These are phyloP conservation scores for Pseudocercospora fuligena DNA, from an alignment of 2,329 filamentous ascomycete species.

Conservation along the genomic window DNA sequence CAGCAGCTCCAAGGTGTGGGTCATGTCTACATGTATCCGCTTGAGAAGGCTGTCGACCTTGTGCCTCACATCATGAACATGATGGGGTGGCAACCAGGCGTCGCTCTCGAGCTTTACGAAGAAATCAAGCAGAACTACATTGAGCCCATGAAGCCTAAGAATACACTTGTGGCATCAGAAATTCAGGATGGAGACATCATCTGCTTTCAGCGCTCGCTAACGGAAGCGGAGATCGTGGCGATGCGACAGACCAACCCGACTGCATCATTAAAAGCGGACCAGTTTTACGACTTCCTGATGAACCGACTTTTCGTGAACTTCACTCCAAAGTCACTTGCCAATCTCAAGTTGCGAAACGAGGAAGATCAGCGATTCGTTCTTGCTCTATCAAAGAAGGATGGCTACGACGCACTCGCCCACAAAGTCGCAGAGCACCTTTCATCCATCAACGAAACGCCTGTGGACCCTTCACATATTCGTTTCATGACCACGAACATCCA, in stretches of 20 bases:
- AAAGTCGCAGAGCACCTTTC: slow-evolving; percentile 78
- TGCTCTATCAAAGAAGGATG: slow-evolving; percentile 83
- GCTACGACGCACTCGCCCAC: slow-evolving; percentile 82
- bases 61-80: slow-evolving; percentile 75
- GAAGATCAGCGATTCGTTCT: slow-evolving; percentile 73
- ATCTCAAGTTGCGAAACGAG: slow-evolving; percentile 37
- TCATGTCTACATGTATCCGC: slow-evolving; percentile 84
- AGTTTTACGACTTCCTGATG: slow-evolving; percentile 89
- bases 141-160: slow-evolving; percentile 83
- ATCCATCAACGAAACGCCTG: slow-evolving; percentile 44
- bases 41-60: slow-evolving; percentile 86
- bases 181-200: slow-evolving; percentile 97
- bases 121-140: slow-evolving; percentile 99
- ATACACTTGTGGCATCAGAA: slow-evolving; percentile 86
- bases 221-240: slow-evolving; percentile 43
- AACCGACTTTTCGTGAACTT: slow-evolving; percentile 83
- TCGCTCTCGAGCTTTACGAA: slow-evolving; percentile 77
- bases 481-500: slow-evolving; percentile 84
- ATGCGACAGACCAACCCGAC: slow-evolving; percentile 37
- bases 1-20: slow-evolving; percentile 79
- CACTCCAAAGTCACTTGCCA: slow-evolving; percentile 60
- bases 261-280: slow-evolving; percentile 34
- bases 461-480: slow-evolving; percentile 84
- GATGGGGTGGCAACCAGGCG: slow-evolving; percentile 83
- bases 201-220: slow-evolving; percentile 77